Evolutionary conservation across 202 grass and related monocot genomes (phyloP), one percentile per base, ranked within the genome.

Genomic region (Zoysia matrella): DNA sequence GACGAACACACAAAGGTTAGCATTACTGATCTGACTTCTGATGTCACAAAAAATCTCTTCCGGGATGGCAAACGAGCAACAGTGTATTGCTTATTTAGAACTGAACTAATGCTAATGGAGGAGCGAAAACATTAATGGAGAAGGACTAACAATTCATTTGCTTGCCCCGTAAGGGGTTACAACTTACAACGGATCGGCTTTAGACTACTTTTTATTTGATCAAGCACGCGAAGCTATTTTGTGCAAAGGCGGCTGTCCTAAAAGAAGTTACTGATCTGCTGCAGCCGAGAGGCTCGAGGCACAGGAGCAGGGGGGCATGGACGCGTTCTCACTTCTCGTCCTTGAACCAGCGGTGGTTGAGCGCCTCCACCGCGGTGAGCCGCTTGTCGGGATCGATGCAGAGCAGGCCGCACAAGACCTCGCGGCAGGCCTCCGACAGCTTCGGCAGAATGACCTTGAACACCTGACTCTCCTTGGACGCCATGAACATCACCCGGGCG

Each of bases 341-440:
- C 4, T n/a, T 12, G 46, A 89, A 89, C 86, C 81, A 89, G 45
- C 41, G 62, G 46, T 89, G 86, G 30, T 13, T 41, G 43, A 88
- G 81, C 2, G 69, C 81, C 4, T 72, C 60, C 7, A 10, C 53
- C 11, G 81, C 81, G 11, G 75, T 84, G 49, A 84, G 69, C 30
- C 78, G 49, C 87, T 73, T 41, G 4, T 77, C 7, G 0, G 78
- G 60, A 13, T 54, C 30, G 44, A 77, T 73, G 1, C 54, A 49
- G 43, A 89, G 77, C 47, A 89, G 12, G 51, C 65, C 50, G 0
- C 41, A 16, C 41, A 86, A 52, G n/a, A 89, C 51, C 47, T 89
- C 82, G 22, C 47, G 63, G 3, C 87, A 65, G 1, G 83, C 73
- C 70, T 45, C 22, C 62, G 87, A 89, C 68, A 86, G 58, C 2